Conservation (phyloP, 768 basidiomycete genomes). For the Mycena belliarum region DNA sequence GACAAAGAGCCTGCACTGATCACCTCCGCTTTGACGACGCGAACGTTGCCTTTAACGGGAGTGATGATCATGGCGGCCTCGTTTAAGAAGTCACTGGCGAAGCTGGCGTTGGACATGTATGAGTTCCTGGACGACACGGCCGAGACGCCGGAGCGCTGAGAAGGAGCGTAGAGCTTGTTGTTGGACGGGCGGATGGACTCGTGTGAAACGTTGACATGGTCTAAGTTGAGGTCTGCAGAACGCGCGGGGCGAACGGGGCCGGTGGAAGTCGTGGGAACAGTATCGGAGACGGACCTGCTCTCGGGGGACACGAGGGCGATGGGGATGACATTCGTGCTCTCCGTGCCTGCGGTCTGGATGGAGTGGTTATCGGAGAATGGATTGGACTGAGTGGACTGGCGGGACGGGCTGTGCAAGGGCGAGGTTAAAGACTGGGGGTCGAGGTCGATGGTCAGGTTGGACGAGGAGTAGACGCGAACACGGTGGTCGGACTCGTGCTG, state of each 20-base stretch:
- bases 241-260: constrained; percentile 58
- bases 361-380: constrained; percentile 79
- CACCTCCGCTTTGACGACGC: constrained; percentile 78
- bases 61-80: constrained; percentile 85
- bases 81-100: constrained; percentile 75
- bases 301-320: constrained; percentile 77
- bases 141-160: constrained; percentile 56
- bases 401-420: constrained; percentile 31
- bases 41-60: constrained; percentile 59
- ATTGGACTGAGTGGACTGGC: constrained; percentile 47
- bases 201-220: constrained; percentile 61
- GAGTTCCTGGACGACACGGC: constrained; percentile 60
- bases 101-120: constrained; percentile 74
- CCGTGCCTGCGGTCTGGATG: constrained; percentile 80
- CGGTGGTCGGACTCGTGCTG: constrained; percentile 34
- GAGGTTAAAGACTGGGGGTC: constrained; percentile 50
- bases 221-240: constrained; percentile 63
- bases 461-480: constrained; percentile 51
- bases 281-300: constrained; percentile 35
- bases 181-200: constrained; percentile 46
- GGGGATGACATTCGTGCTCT: constrained; percentile 84
- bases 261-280: constrained; percentile 38
- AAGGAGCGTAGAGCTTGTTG: constrained; percentile 39
- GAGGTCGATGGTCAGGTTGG: constrained; percentile 58
- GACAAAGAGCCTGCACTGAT: constrained; percentile 56